Base-by-base conservation (phyloP, 371 early-diverging fungal genomes). In the Mortierella sp. region DNA sequence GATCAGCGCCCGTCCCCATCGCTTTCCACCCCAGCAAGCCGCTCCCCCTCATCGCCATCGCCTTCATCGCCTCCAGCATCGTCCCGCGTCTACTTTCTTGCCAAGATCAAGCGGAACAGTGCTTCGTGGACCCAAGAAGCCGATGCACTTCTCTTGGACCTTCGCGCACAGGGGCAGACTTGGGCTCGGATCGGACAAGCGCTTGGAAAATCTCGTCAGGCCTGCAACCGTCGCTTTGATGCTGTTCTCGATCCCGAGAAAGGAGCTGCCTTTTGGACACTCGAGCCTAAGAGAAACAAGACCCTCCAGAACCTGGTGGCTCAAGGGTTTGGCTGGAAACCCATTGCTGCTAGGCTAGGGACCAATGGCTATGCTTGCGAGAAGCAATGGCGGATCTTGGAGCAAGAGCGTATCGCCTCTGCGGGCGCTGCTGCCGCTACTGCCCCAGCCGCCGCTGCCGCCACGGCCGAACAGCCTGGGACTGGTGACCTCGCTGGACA, bases 151-250 rank as follows among this genome's bases (percentile, higher is more conserved):
- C 49, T 71, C 3, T 44, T 64, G 24, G 17, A 14, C 27, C 65
- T 71, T 24, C 64, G 65, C 13, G 12, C 31, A 1, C 60, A 71
- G 19, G 71, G 71, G 0, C 45, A 43, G 21, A 60, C 71, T 17
- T 71, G 71, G 71, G 28, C 19, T 4, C 29, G 60, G 41, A 61
- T 71, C 29, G 66, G 65, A 16, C 16, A 56, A 10, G 27, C 12
- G 13, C 44, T 71, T 9, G 37, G 50, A 14, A 37, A 59, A 12
- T 60, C 60, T 28, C 65, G 71, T 17, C 64, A 64, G 48, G 60
- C 65, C 22, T 71, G 71, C 39, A 71, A 60, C 44, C 60, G 62
- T 19, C 60, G 71, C 6, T 71, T 57, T 39, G 58, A 71, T 37
- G 21, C 70, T 43, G 59, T 59, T 1, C 49, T 70, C 22, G 49